Evolutionary conservation across 2,329 filamentous ascomycete genomes (phyloP).

Genomic region (Fusarium sp.): DNA sequence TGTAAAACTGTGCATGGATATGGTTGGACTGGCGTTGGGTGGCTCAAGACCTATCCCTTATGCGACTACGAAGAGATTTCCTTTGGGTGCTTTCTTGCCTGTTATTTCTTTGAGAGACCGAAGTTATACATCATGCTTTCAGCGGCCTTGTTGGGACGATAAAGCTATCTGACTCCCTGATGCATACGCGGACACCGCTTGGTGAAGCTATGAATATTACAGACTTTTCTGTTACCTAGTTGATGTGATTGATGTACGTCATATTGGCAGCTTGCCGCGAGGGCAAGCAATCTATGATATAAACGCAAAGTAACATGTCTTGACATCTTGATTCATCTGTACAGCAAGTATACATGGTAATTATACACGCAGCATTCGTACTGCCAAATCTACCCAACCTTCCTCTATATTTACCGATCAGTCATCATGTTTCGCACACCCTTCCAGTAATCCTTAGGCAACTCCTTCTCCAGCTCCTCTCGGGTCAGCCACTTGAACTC

Average conservation of each 20-base stretch:
- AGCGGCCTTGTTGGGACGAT: constrained; percentile 23
- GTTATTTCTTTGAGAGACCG: constrained; percentile 31
- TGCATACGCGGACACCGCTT: constrained; percentile 22
- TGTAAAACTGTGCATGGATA: constrained; percentile 42
- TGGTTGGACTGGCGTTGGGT: constrained; percentile 45
- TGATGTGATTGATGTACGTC: not conserved
- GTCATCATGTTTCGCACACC: constrained; percentile 86
- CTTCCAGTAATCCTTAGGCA: constrained; percentile 78
- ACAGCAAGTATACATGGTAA: constrained; percentile 51
- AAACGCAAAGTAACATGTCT: constrained; percentile 2
- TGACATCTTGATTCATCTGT: constrained; percentile 41
- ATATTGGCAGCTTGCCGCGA: not conserved
- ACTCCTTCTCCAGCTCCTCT: constrained; percentile 81
- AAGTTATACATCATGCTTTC: constrained; percentile 29
- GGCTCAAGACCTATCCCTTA: constrained; percentile 45
- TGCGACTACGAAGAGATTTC: constrained; percentile 43
- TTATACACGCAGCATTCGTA: constrained; percentile 46
- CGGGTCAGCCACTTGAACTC: constrained; percentile 95
- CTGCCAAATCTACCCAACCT: constrained; percentile 21
- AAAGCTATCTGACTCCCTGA: constrained; percentile 19
- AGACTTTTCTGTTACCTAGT: not conserved
- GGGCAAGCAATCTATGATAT: not conserved
- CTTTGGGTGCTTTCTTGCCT: constrained; percentile 26
- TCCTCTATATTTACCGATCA: constrained; percentile 68
- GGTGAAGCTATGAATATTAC: constrained; percentile 5